Base-by-base conservation (phyloP, 2,329 filamentous ascomycete genomes). In the Fusarium sp. region DNA sequence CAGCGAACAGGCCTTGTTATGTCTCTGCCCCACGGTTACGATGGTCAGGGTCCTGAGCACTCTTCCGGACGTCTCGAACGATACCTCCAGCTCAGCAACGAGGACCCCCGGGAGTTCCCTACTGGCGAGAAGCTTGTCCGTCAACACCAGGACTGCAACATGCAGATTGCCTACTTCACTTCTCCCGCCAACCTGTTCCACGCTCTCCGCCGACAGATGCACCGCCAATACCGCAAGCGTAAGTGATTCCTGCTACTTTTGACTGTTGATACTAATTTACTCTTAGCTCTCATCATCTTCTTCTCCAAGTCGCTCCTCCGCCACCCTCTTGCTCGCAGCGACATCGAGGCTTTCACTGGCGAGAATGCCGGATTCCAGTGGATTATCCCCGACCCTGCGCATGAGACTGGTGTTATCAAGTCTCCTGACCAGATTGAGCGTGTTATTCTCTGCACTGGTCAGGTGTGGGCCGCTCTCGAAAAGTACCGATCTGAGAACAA, bases 111-210 rank as follows among this genome's bases (percentile, higher is more conserved):
- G 70, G 88, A 96, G 76, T 99, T 94, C 90, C 96, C 96, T 56
- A 87, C 90, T 3, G 86, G 88, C 32, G 94, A 97, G 73, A 98
- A 96, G 86, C 89, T 98, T 66, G 91, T 97, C 58, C 94, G 96
- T 75, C 96, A 98, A 83, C 96, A 99, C 85, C 96, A 99, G 85
- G 96, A 99, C 84, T 97, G 94, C 87, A 99, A 99, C 85, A 97
- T 99, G 90, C 96, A 99, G 85, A 92, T 99, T 80, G 94, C 91
- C 59, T 97, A 96, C 86, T 94, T 97, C 90, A 99, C 96, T n/a
- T 93, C 92, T 48, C 96, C 96, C 29, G 88, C 95, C 72, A 99
- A 99, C 83, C 82, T 97, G 80, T 99, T 99, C 91, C 96, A 99
- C 83, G 91, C 96, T 74, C 88, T 99, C 70, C 92, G 96, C 80